These are phyloP conservation scores for Neofusicoccum kwambonambiense DNA, from an alignment of 2,329 filamentous ascomycete species.

Conservation along the genomic window DNA sequence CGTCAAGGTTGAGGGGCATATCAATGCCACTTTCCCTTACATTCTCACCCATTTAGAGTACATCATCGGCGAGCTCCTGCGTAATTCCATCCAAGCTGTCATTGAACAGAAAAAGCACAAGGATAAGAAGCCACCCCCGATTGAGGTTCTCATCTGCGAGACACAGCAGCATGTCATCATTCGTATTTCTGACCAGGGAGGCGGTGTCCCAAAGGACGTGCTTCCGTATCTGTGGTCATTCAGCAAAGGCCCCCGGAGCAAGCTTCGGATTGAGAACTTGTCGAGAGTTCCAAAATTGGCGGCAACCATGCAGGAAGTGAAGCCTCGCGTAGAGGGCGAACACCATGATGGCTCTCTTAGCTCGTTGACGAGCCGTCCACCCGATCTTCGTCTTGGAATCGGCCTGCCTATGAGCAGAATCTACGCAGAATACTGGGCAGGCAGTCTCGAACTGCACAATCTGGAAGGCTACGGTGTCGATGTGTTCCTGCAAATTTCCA, in stretches of 20 bases:
- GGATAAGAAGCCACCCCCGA: constrained; percentile 65
- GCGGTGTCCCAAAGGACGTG: constrained; percentile 81
- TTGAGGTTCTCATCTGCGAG: constrained; percentile 93
- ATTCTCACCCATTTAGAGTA: constrained; percentile 96
- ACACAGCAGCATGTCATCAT: constrained; percentile 94
- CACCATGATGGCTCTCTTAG: constrained; percentile 65
- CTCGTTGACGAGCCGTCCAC: constrained; percentile 76
- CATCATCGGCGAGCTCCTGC: constrained; percentile 89
- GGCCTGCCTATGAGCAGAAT: constrained; percentile 89
- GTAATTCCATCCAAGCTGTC: constrained; percentile 91
- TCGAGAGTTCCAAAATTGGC: constrained; percentile 85
- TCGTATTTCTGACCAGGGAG: constrained; percentile 90
- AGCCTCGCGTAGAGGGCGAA: constrained; percentile 14
- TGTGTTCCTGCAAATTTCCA: constrained; percentile 92
- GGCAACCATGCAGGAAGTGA: constrained; percentile 85
- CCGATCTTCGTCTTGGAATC: constrained; percentile 85
- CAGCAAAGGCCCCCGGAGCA: constrained; percentile 81
- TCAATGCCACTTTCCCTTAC: constrained; percentile 90
- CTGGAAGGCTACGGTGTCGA: constrained; percentile 95
- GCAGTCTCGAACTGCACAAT: constrained; percentile 84
- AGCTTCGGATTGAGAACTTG: constrained; percentile 78
- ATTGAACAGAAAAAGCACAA: constrained; percentile 66
- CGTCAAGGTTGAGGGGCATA: constrained; percentile 79
- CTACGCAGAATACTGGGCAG: constrained; percentile 98
- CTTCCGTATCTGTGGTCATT: constrained; percentile 95